Evolutionary conservation across 2,329 filamentous ascomycete genomes (phyloP).

Genomic region (Penicillium sp.): DNA sequence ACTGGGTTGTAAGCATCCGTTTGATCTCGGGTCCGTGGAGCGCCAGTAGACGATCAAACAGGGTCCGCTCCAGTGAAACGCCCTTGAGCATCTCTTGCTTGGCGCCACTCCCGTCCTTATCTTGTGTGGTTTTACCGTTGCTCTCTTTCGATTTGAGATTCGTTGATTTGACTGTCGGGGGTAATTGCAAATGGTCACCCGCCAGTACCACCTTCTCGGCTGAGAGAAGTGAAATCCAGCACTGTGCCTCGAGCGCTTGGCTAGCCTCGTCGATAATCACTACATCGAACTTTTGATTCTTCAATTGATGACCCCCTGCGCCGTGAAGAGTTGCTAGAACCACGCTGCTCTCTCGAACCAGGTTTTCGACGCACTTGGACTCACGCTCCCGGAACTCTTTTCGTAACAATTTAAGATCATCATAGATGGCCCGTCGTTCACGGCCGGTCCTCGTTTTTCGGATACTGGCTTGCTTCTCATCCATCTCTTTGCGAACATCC

Average conservation of each 20-base stretch:
- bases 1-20: conserved; percentile 93
- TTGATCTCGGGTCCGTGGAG: conserved; percentile 84
- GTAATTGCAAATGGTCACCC: conserved; percentile 90
- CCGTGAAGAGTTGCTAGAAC: conserved; percentile 92
- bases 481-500: conserved; percentile 90
- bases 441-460: conserved; percentile 80
- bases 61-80: conserved; percentile 77
- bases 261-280: conserved; percentile 96
- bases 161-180: conserved; percentile 87
- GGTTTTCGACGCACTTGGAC: conserved; percentile 72
- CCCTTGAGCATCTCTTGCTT: conserved; percentile 48
- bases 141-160: conserved; percentile 45
- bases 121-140: conserved; percentile 46
- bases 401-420: conserved; percentile 78
- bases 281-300: conserved; percentile 81
- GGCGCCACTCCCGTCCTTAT: conserved; percentile 36
- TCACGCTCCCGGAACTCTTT: conserved; percentile 89
- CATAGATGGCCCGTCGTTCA: conserved; percentile 80
- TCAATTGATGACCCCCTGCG: conserved; percentile 80
- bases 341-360: conserved; percentile 78
- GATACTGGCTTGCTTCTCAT: conserved; percentile 84
- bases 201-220: conserved; percentile 85
- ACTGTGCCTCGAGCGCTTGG: conserved; percentile 93
- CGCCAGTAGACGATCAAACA: conserved; percentile 84
- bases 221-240: conserved; percentile 85